Evolutionary conservation across 225 moss, liverwort and hornwort species (phyloP), one percentile per base, ranked within the genome.

Genomic region (Thuidium tamariscinum): DNA sequence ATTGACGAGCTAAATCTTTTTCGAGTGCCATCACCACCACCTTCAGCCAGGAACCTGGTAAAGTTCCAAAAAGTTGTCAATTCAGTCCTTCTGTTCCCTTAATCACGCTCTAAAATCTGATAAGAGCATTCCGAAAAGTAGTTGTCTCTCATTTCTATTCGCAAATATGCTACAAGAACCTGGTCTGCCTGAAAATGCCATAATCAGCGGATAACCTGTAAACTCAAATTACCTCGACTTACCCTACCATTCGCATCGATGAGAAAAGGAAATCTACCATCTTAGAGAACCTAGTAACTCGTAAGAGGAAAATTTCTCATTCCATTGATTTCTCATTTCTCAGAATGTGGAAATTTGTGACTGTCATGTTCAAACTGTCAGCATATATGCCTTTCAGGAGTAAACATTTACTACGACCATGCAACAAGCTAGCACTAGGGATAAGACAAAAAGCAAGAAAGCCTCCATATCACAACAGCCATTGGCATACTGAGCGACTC

Each of bases 11-110:
- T 92, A 84, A 88, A 99, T 84, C 98, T 92, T 84, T 95, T 96
- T 36, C 97, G 94, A 70, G 95, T 95, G 80, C 98, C 98, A 86
- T 90, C 88, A 60, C 85, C 91, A 80, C 98, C 98, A 82, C 98
- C 97, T 90, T 99, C 98, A 22, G 97, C 96, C 85, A 99, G 87
- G 82, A 95, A 99, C 88, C 98, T 97, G 93, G 89, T 81, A 88
- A 71, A 36, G 9, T 79, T 78, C 55, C 56, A 71, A 69, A 80
- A 88, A 83, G 15, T 34, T 34, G 82, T 88, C 63, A 87, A 56
- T 84, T 52, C 42, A n/a, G 12, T 83, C 23, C 59, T 83, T 61
- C 48, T 61, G 65, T 78, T 84, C 73, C 52, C 87, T 48, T 82
- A 36, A 17, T 76, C 81, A 81, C 52, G 61, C 82, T 75, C 44